These are phyloP conservation scores for Globisporangium paroecandrum DNA, from an alignment of 352 stramenopile species.

Conservation along the genomic window DNA sequence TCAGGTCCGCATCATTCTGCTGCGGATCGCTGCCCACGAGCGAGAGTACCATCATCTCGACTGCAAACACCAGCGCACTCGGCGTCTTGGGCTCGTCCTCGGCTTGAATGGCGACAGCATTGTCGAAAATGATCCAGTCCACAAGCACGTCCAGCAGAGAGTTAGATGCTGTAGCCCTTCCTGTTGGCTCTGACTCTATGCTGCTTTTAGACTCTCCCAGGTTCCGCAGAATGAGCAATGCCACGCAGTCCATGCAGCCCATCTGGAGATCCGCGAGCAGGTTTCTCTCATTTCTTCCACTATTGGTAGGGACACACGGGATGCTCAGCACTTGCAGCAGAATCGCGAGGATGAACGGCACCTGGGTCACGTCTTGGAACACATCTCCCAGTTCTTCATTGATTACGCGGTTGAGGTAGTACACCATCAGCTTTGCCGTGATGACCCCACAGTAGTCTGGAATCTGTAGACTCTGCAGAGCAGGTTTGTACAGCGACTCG, in stretches of 20 bases:
- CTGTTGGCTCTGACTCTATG: not conserved
- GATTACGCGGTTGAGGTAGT: conserved; percentile 72
- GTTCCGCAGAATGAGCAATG: conserved; percentile 37
- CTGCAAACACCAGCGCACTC: conserved; percentile 10
- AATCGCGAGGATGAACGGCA: conserved; percentile 27
- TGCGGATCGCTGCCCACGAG: conserved; percentile 16
- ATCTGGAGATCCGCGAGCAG: conserved; percentile 60
- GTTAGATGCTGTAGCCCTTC: not conserved
- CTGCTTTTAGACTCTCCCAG: not conserved
- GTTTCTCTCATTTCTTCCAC: conserved; percentile 20
- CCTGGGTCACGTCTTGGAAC: conserved; percentile 20
- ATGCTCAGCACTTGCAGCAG: conserved; percentile 55
- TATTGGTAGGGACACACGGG: conserved; percentile 15
- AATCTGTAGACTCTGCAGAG: conserved; percentile 21
- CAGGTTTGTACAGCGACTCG: conserved; percentile 13
- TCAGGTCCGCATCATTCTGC: conserved; percentile 17
- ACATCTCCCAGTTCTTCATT: conserved; percentile 28
- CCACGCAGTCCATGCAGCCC: conserved; percentile 67
- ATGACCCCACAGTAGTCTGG: conserved; percentile 39
- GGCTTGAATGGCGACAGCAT: not conserved
- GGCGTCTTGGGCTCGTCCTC: not conserved
- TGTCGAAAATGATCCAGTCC: conserved; percentile 28
- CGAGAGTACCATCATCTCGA: conserved; percentile 16
- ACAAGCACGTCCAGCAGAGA: conserved; percentile 33
- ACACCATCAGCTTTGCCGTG: conserved; percentile 67